Evolutionary conservation across 495 filamentous ascomycete species (phyloP), one percentile per base, ranked within the genome.

Genomic region (Podospora anserina): DNA sequence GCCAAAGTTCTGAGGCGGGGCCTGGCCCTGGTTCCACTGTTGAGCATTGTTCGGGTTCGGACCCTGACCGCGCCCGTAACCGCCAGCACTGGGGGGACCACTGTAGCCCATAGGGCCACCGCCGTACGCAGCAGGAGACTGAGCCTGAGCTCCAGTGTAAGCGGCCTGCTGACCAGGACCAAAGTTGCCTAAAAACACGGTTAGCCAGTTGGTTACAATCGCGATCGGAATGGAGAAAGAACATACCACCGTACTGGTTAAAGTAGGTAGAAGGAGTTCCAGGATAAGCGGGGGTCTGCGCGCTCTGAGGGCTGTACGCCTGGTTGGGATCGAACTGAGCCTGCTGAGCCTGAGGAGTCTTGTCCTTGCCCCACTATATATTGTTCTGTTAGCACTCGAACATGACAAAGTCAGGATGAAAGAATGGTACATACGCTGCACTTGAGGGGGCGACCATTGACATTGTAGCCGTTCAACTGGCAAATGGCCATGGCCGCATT

Each of bases 401-500:
- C 32, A 23, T 23, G 62, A n/a, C 34, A 27, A 18, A 63, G 57
- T 61, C 30, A 7, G 18, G 34, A 53, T 64, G 63, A 68, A 57
- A 28, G 61, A 2, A 44, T n/a, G 23, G 56, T 53, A 67, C 66
- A 57, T 72, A 97, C 94, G 79, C 94, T 97, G 86, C 95, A 99
- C 85, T 99, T 99, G 73, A 99, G 78, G 63, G 95, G 96, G 73
- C 95, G 91, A 30, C 95, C 95, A 74, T 99, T 97, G 72, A 99
- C 95, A 75, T 97, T 95, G 79, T 97, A 97, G 9, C 94, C 93
- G 73, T 91, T 97, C 67, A 99, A 82, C 74, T 97, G 94, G 79
- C 95, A 99, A 75, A 99, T 99, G 19, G 95, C 92, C 91, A 95
- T 97, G 18, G 95, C 94, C 9, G 95, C 95, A 80, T 98, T 97